A percentile compares a stretch with the other conserved stretches of the same genome.
These are phyloP conservation scores for Macrotyloma uniflorum DNA, from an alignment of 306 rosid species.

Conservation along the genomic window DNA sequence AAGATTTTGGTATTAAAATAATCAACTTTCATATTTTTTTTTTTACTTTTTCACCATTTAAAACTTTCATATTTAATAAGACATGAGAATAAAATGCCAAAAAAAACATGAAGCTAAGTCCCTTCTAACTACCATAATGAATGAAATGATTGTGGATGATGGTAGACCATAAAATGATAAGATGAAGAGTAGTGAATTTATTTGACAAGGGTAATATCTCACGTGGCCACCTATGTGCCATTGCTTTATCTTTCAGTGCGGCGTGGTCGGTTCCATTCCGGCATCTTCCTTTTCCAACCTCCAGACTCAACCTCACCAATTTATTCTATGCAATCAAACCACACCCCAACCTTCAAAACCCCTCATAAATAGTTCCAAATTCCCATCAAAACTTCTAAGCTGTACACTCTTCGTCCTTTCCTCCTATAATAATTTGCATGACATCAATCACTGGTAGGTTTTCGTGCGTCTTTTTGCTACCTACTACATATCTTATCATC, in stretches of 20 bases:
- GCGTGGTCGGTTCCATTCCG: conserved; percentile 90
- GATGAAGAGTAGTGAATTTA: conserved; percentile 41
- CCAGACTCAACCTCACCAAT: conserved; percentile 42
- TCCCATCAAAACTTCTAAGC: conserved; percentile 20
- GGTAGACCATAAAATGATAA: conserved; percentile 46
- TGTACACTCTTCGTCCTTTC: conserved; percentile 26
- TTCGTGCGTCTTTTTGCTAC: conserved; percentile 14
- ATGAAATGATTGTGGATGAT: conserved; percentile 29
- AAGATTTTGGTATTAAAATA: too few species aligned
- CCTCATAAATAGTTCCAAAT: conserved; percentile 26
- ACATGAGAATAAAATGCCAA: neutral
- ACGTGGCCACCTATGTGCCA: conserved; percentile 75
- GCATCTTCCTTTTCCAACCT: conserved; percentile 67
- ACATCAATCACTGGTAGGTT: conserved; percentile 21
- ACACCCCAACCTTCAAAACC: conserved; percentile 1
- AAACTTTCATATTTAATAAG: too few species aligned
- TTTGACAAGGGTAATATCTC: conserved; percentile 51
- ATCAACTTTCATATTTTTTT: neutral
- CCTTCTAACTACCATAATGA: conserved; percentile 2
- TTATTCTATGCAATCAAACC: conserved; percentile 39
- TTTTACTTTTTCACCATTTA: too few species aligned
- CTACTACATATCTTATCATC: neutral
- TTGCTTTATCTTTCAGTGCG: conserved; percentile 74
- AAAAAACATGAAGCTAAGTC: neutral
- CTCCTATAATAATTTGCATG: conserved; percentile 28